These are phyloP conservation scores for Curvularia sp. DNA, from an alignment of 2,329 filamentous ascomycete species.

Conservation along the genomic window DNA sequence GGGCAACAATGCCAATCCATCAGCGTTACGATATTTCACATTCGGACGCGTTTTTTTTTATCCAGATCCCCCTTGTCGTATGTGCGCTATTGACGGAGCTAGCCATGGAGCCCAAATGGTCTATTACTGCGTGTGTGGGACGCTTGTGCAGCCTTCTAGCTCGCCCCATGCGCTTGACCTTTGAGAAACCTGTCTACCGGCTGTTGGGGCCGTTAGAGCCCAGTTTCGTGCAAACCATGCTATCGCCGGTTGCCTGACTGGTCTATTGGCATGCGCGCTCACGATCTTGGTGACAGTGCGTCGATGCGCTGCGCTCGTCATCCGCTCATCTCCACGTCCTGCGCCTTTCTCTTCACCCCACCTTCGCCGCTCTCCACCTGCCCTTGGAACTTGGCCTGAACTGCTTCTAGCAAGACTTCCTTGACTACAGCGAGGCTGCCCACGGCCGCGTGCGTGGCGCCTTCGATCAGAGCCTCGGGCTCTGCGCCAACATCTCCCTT, in stretches of 20 bases:
- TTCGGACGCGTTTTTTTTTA: not conserved
- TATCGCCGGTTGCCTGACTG: not conserved
- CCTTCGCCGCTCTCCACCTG: constrained; percentile 25
- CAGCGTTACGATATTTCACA: not conserved
- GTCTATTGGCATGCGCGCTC: not conserved
- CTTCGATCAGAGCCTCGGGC: constrained; percentile 65
- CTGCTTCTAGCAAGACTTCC: constrained; percentile 65
- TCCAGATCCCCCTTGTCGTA: not conserved
- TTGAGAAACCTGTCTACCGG: constrained; percentile 1
- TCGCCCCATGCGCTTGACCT: constrained; percentile 5
- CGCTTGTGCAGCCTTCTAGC: constrained; percentile 7
- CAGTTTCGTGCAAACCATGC: not conserved
- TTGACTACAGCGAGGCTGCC: constrained; percentile 66
- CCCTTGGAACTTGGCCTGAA: constrained; percentile 43
- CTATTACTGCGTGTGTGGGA: constrained; percentile 8
- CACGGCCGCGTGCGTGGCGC: constrained; percentile 68
- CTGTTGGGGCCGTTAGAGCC: not conserved
- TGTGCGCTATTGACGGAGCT: constrained; percentile 5
- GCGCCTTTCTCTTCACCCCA: constrained; percentile 37
- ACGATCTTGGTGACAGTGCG: not conserved
- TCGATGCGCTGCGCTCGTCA: constrained; percentile 23
- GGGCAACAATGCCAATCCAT: not conserved
- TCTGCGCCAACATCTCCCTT: constrained; percentile 70
- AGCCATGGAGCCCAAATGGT: constrained; percentile 10
- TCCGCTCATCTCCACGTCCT: constrained; percentile 46